phyloP scores from a whole-genome alignment of 495 filamentous ascomycete species.

The Astrothelium subdiscretum region DNA sequence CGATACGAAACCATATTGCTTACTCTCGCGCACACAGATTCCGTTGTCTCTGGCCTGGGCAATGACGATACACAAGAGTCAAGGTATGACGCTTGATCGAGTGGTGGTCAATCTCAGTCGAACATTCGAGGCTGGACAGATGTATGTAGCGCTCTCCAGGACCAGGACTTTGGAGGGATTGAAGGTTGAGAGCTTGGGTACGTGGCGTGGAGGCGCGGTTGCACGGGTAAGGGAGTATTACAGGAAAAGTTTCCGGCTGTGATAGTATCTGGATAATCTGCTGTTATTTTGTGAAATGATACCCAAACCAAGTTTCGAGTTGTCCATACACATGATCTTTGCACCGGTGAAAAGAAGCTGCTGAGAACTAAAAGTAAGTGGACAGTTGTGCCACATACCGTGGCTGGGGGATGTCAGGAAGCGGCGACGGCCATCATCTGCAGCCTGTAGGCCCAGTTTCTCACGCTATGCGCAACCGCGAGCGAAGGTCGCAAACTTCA shows the following conservation, averaged over 20 bases:
- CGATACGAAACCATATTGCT: conserved; percentile 21
- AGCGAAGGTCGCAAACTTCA: too few species aligned
- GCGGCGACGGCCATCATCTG: too few species aligned
- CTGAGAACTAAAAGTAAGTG: too few species aligned
- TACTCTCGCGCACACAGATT: conserved; percentile 31
- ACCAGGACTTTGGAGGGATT: conserved; percentile 27
- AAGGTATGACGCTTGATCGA: conserved; percentile 35
- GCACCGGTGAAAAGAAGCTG: too few species aligned
- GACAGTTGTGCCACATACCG: too few species aligned
- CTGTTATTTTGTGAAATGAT: neutral
- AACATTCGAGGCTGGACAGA: conserved; percentile 31
- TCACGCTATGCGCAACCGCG: too few species aligned
- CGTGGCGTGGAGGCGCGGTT: neutral
- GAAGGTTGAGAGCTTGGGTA: conserved; percentile 18
- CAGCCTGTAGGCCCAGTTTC: too few species aligned
- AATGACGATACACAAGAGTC: conserved; percentile 36
- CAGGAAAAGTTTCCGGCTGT: neutral
- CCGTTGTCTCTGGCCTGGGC: conserved; percentile 36
- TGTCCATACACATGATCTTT: too few species aligned
- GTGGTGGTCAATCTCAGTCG: conserved; percentile 28
- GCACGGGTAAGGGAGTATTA: neutral
- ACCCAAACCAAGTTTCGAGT: too few species aligned
- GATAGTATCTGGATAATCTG: neutral
- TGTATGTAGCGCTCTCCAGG: conserved; percentile 35
- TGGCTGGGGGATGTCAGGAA: too few species aligned